phyloP scores from a whole-genome alignment of 495 filamentous ascomycete species.

The Neurospora tetraspora region DNA sequence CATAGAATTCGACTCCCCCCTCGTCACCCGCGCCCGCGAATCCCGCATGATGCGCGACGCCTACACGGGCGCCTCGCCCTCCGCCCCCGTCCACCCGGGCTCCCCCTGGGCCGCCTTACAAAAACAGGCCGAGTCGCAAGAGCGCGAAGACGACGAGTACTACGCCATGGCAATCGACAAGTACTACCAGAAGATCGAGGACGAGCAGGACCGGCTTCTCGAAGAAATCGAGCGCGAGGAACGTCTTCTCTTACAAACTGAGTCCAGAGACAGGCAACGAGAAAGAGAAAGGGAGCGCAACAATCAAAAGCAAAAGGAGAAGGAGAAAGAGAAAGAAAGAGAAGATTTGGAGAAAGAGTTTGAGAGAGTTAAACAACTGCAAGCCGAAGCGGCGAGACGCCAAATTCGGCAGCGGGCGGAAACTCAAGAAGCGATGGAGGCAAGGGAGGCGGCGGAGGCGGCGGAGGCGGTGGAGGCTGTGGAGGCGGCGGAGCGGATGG shows the following conservation, averaged over 20 bases:
- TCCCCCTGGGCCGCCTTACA: neutral
- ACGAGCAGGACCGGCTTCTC: neutral
- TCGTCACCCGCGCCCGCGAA: neutral
- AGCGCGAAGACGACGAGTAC: neutral
- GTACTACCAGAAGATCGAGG: neutral
- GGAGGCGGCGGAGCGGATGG: too few relatives aligned
- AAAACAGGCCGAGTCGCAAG: rapidly evolving
- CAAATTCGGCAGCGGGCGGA: too few relatives aligned
- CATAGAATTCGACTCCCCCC: neutral
- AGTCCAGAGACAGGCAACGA: too few relatives aligned
- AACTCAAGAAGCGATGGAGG: too few relatives aligned
- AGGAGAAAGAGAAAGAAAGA: neutral
- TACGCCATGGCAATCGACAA: neutral
- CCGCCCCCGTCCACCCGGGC: rapidly evolving
- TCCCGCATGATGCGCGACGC: neutral
- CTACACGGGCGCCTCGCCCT: neutral
- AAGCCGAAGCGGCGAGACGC: neutral
- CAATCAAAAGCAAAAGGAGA: rapidly evolving
- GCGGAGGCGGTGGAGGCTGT: too few relatives aligned
- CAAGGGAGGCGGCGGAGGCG: too few relatives aligned
- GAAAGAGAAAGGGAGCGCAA: too few relatives aligned
- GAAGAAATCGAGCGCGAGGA: neutral
- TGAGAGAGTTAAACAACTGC: neutral
- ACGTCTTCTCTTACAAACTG: rapidly evolving
- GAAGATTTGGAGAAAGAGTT: neutral